Evolutionary conservation across 2,329 filamentous ascomycete genomes (phyloP).

Genomic region (Fusarium pseudonygamai): DNA sequence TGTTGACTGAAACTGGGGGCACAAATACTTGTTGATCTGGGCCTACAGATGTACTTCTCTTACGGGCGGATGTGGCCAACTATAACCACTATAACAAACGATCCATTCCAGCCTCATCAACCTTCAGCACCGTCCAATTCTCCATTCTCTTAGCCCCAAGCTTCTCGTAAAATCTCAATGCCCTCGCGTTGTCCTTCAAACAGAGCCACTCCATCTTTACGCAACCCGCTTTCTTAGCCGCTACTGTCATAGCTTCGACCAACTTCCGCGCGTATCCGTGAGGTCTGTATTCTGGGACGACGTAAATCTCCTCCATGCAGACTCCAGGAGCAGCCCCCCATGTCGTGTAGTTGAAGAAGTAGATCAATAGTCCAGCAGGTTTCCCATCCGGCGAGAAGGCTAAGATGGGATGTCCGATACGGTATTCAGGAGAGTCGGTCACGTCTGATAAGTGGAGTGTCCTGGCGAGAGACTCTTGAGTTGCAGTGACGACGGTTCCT

Average conservation of each 20-base stretch:
- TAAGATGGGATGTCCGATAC: not conserved
- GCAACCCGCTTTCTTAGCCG: not conserved
- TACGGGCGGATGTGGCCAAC: rapidly evolving
- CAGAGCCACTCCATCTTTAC: slow-evolving; percentile 17
- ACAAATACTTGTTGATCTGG: too few relatives aligned
- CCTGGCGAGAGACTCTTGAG: not conserved
- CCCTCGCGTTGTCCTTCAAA: not conserved
- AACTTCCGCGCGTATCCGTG: not conserved
- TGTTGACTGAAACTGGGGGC: not conserved
- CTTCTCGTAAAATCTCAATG: slow-evolving; percentile 1
- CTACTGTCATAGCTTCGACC: not conserved
- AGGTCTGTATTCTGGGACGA: not conserved
- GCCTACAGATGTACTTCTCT: not conserved
- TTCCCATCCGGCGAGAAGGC: not conserved
- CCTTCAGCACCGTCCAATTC: slow-evolving; percentile 2
- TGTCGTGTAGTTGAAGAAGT: slow-evolving; percentile 9
- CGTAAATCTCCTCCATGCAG: slow-evolving; percentile 2
- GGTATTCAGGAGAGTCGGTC: not conserved
- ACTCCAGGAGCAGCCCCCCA: slow-evolving; percentile 5
- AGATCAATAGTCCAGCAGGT: not conserved
- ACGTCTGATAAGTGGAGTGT: not conserved
- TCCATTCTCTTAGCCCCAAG: not conserved
- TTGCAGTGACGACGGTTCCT: not conserved
- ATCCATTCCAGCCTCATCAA: not conserved
- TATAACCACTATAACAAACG: not conserved